A percentile compares a stretch with the other conserved stretches of the same genome.
phyloP scores from a whole-genome alignment of 2,329 filamentous ascomycete genomes.

The Nannizzia gypsea region DNA sequence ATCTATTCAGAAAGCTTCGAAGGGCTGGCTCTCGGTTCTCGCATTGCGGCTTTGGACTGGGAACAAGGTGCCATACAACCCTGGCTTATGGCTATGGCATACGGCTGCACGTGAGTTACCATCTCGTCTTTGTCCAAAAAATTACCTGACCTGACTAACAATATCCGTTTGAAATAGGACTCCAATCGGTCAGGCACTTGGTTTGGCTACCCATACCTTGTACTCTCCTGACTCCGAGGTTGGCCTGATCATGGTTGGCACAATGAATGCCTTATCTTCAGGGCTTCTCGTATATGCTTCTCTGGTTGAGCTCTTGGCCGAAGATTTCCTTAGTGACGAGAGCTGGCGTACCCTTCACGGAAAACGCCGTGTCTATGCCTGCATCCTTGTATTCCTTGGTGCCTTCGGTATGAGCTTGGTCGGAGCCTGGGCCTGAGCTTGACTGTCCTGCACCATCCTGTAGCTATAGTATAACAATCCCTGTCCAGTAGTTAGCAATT shows the following conservation, averaged over 20 bases:
- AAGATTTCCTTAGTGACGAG: slow-evolving; percentile 66
- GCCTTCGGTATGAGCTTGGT: slow-evolving; percentile 59
- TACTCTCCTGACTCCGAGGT: slow-evolving; percentile 63
- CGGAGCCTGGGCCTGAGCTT: slow-evolving; percentile 54
- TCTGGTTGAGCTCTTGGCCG: slow-evolving; percentile 63
- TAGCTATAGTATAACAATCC: background rate
- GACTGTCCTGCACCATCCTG: background rate
- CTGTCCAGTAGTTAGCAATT: too few relatives aligned
- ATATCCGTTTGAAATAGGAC: slow-evolving; percentile 42
- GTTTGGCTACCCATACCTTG: slow-evolving; percentile 59
- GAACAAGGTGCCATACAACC: slow-evolving; percentile 25
- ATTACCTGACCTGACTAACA: background rate
- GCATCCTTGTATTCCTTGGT: slow-evolving; percentile 50
- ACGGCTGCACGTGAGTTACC: slow-evolving; percentile 44
- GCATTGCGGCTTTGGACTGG: slow-evolving; percentile 25
- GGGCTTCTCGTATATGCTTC: slow-evolving; percentile 66
- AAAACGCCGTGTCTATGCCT: slow-evolving; percentile 50
- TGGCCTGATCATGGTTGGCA: slow-evolving; percentile 62
- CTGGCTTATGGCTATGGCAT: slow-evolving; percentile 67
- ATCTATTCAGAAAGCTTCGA: slow-evolving; percentile 24
- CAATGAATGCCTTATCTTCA: slow-evolving; percentile 74
- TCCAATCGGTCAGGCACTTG: slow-evolving; percentile 66
- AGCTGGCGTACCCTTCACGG: slow-evolving; percentile 58
- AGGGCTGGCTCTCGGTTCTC: slow-evolving; percentile 25
- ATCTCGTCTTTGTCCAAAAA: too few relatives aligned